Conservation (phyloP, 257 asterid genomes). For the Solanum gracilifrons region DNA sequence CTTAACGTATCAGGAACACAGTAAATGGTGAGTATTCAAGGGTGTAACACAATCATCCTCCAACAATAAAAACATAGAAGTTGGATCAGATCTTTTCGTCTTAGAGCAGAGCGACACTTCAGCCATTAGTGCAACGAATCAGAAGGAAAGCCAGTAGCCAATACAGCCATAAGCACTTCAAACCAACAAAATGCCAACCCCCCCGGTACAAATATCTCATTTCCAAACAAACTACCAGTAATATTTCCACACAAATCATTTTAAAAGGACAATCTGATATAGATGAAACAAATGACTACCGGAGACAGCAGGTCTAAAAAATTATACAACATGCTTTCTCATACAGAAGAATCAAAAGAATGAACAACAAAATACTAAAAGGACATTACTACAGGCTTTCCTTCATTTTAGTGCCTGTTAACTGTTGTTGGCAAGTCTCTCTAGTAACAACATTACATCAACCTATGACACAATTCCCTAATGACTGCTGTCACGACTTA, state of each 20-base stretch:
- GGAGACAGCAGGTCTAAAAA: not conserved
- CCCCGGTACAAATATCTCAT: not conserved
- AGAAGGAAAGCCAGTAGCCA: not conserved
- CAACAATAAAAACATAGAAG: no score
- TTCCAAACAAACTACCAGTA: not conserved
- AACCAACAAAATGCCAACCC: not conserved
- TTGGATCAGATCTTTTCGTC: not conserved
- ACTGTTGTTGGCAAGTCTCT: not conserved
- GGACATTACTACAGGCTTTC: constrained; percentile 1
- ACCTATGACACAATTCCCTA: constrained; percentile 6
- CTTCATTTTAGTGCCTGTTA: constrained; percentile 5
- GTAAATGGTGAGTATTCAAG: not conserved
- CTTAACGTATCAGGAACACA: not conserved
- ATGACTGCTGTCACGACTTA: constrained; percentile 1
- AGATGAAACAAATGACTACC: not conserved
- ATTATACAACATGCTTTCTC: not conserved
- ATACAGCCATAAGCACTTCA: not conserved
- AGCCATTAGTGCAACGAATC: not conserved
- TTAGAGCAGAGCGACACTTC: not conserved
- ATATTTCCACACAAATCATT: not conserved
- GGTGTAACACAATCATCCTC: not conserved
- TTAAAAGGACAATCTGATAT: not conserved
- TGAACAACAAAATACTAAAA: not conserved
- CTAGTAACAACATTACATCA: constrained; percentile 3
- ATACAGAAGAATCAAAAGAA: not conserved